Percentiles rank a stretch among this genome's conserved stretches.
These are phyloP conservation scores for Achaetomiella virescens DNA, from an alignment of 495 filamentous ascomycete species.

Conservation along the genomic window DNA sequence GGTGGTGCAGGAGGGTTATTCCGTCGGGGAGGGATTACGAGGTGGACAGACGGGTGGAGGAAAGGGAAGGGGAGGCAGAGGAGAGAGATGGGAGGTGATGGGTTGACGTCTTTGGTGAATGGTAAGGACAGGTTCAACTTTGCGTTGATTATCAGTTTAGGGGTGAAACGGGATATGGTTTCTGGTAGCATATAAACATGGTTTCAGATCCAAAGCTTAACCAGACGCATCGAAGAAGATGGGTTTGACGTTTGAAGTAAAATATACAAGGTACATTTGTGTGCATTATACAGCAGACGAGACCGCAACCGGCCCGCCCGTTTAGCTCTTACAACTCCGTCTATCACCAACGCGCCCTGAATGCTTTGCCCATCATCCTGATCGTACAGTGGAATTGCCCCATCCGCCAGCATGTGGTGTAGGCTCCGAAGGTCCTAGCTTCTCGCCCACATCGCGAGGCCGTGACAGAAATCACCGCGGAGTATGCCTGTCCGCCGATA, in stretches of 20 bases:
- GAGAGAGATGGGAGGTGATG: not conserved
- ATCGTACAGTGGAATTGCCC: constrained; percentile 2
- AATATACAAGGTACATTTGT: constrained; percentile 15
- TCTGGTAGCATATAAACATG: too few relatives aligned
- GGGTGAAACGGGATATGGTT: too few relatives aligned
- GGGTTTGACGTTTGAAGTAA: not conserved
- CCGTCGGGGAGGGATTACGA: constrained; percentile 37
- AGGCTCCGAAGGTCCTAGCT: too few relatives aligned
- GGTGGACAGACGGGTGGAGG: constrained; percentile 10
- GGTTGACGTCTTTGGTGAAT: not conserved
- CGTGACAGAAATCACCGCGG: too few relatives aligned
- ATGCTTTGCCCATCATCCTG: constrained; percentile 1
- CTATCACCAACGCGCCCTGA: constrained; percentile 1
- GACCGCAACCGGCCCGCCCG: not conserved
- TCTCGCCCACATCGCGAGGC: too few relatives aligned
- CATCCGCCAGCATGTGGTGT: too few relatives aligned
- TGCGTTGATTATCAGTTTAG: too few relatives aligned
- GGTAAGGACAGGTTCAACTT: too few relatives aligned
- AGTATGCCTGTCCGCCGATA: too few relatives aligned
- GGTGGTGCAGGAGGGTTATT: constrained; percentile 59
- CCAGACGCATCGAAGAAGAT: not conserved
- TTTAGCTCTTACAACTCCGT: constrained; percentile 1
- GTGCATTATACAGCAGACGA: constrained; percentile 13
- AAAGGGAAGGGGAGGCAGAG: constrained; percentile 9
- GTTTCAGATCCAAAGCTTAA: not conserved